Percentiles rank a stretch among this genome's conserved stretches.
These are phyloP conservation scores for Rhytidiadelphus loreus DNA, from an alignment of 225 moss, liverwort and hornwort species.

Conservation along the genomic window DNA sequence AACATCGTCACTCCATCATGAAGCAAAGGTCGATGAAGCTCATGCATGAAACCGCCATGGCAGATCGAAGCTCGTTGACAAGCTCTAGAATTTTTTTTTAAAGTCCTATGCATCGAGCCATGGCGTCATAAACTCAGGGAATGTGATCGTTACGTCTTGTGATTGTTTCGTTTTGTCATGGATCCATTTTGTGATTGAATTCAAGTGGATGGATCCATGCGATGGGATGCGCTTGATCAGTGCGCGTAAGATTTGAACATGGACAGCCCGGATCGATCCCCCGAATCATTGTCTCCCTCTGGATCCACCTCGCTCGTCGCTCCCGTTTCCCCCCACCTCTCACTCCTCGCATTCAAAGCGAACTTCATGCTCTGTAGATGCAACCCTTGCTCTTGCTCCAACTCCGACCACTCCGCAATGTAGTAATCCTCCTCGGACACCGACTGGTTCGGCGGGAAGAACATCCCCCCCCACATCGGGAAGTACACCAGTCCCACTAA, in stretches of 20 bases:
- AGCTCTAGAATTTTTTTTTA: background rate
- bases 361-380: conserved; percentile 54
- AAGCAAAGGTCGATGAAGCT: background rate
- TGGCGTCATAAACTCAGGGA: background rate
- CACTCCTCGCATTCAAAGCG: conserved; percentile 51
- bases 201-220: too few species aligned
- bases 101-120: background rate
- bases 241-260: conserved; percentile 37
- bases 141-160: background rate
- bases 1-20: background rate
- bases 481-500: conserved; percentile 29
- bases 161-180: background rate
- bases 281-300: background rate
- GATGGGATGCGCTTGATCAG: background rate
- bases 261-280: conserved; percentile 8
- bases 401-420: conserved; percentile 32
- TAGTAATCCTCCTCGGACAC: conserved; percentile 57
- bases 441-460: conserved; percentile 4
- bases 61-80: background rate
- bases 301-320: background rate
- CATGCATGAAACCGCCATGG: background rate
- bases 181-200: background rate
- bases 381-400: conserved; percentile 48
- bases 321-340: conserved; percentile 12
- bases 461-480: conserved; percentile 74